Evolutionary conservation across 176 grass and related monocot genomes (phyloP).

Genomic region (Zoysia pacifica): DNA sequence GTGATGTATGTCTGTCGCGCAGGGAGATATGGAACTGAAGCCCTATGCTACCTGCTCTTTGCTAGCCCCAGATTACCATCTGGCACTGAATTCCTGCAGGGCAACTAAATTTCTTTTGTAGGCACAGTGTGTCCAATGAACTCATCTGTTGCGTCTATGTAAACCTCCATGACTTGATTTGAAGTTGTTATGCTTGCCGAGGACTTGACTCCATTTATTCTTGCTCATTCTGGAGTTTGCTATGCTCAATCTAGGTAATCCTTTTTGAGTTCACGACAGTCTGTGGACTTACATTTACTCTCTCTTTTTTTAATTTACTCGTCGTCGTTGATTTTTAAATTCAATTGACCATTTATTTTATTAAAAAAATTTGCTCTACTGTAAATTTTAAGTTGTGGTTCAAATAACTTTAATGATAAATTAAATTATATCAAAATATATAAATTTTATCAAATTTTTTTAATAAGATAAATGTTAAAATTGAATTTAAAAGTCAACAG

Average conservation of each 20-base stretch:
- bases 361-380: too few species aligned
- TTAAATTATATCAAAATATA: too few species aligned
- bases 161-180: conserved; percentile 30
- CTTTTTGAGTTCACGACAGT: neutral
- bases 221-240: conserved; percentile 10
- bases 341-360: too few species aligned
- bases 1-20: neutral
- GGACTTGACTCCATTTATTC: conserved; percentile 37
- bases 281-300: too few species aligned
- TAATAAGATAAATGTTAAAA: too few species aligned
- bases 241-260: neutral
- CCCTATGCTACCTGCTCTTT: conserved; percentile 17
- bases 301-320: too few species aligned
- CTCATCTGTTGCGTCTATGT: conserved; percentile 31
- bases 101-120: conserved; percentile 11
- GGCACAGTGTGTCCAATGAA: conserved; percentile 33
- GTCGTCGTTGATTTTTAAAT: too few species aligned
- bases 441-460: too few species aligned
- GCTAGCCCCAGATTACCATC: conserved; percentile 29
- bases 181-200: conserved; percentile 27
- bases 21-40: conserved; percentile 36
- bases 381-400: too few species aligned
- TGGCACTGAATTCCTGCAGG: conserved; percentile 18
- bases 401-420: too few species aligned
- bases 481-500: too few species aligned